Evolutionary conservation across 768 basidiomycete species (phyloP), one percentile per base, ranked within the genome.

Genomic region (Dendrothele bispora): DNA sequence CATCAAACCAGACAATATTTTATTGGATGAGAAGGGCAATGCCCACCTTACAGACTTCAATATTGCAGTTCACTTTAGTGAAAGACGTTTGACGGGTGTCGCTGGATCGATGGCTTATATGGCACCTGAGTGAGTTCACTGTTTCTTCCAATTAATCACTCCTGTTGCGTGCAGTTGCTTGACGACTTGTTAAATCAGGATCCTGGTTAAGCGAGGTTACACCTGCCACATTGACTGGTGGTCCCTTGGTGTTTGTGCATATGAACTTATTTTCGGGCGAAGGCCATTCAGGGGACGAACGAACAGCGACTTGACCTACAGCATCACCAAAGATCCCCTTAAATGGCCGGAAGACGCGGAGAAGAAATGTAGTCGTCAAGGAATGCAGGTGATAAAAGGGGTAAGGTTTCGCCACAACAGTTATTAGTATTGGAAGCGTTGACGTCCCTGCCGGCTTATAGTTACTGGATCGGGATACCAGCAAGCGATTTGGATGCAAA

Each of bases 31-130:
- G 60, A 77, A 80, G 41, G 95, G 95, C 2, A 94, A 99, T 59
- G 95, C 95, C 6, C 95, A 99, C 66, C 74, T 99, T 52, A 98
- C 88, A 0, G 95, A 99, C 64, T 97, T 99, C 69, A 99, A 99
- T 65, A 99, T 99, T 49, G 95, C 95, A 14, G 93, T 98, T 6
- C 95, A 99, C 66, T 98, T 90, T 62, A 83, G 86, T 4, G 93
- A 97, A 48, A 79, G 90, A 47, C 80, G 87, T 49, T 69, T 93
- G 27, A 94, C 89, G 11, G 93, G 94, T 20, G 89, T 99, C 0
- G 95, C 95, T 20, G 95, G 95, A 7, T 95, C 92, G 43, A 95
- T 98, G 95, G 95, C 95, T 3, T 99, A 99, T 65, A 99, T 99
- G 95, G 95, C 88, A 34, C 87, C 86, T 2, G 85, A 88, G 82